Percentiles rank a stretch among this genome's conserved stretches.
Conservation (phyloP, 1,139 yeast species). For the Pichia sp. region DNA sequence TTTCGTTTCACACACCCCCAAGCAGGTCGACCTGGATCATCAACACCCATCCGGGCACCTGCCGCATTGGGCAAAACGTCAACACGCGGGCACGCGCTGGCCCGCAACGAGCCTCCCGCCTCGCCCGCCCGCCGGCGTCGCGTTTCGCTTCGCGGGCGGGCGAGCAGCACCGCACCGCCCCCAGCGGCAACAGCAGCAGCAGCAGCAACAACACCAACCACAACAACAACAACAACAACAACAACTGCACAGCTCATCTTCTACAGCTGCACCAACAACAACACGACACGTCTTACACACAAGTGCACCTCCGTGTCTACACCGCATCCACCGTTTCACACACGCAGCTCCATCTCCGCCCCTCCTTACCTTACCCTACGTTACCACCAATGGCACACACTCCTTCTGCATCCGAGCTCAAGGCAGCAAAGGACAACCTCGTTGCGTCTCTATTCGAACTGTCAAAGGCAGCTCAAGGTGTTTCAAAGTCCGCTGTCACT, state of each 20-base stretch:
- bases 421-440: conserved; percentile 34
- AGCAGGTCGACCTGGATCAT: too few relatives aligned
- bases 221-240: neutral
- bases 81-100: too few relatives aligned
- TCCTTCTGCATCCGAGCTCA: conserved; percentile 24
- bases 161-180: too few relatives aligned
- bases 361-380: neutral
- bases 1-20: too few relatives aligned
- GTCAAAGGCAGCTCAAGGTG: conserved; percentile 69
- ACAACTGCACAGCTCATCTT: neutral
- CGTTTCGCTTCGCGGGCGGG: too few relatives aligned
- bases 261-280: neutral
- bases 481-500: conserved; percentile 69
- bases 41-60: neutral
- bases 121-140: too few relatives aligned
- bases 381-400: neutral
- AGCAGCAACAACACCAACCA: too few relatives aligned
- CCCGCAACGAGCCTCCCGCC: too few relatives aligned
- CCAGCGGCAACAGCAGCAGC: too few relatives aligned
- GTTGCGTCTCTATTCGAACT: conserved; percentile 74
- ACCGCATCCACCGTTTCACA: neutral
- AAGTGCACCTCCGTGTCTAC: too few relatives aligned
- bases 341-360: conserved; percentile 14
- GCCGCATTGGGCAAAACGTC: neutral
- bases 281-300: too few relatives aligned